phyloP scores from a whole-genome alignment of 2,329 filamentous ascomycete genomes.

The Ophiocordyceps camponoti-leonardi region DNA sequence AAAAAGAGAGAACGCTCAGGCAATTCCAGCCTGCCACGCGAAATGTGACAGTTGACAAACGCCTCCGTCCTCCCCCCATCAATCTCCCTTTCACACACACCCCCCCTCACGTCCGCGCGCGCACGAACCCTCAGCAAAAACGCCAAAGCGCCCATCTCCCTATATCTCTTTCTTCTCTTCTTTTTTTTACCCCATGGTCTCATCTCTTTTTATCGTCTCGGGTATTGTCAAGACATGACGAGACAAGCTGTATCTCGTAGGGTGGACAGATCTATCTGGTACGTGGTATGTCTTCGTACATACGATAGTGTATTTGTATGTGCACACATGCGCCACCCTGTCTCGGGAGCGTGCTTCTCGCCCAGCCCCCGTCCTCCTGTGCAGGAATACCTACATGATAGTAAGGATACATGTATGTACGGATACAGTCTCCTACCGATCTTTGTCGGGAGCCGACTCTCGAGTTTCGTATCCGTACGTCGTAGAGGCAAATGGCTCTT shows the following conservation, averaged over 20 bases:
- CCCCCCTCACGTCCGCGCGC: background rate
- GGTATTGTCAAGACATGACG: no score
- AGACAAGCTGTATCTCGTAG: no score
- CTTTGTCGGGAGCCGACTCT: background rate
- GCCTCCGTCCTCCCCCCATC: background rate
- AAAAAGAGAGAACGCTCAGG: no score
- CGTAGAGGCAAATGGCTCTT: background rate
- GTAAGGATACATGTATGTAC: no score
- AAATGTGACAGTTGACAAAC: background rate
- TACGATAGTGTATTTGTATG: no score
- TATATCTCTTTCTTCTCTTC: background rate
- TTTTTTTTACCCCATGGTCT: no score
- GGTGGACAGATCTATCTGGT: no score
- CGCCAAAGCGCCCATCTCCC: background rate
- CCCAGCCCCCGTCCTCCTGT: background rate
- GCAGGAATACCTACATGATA: no score
- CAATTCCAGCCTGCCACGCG: no score
- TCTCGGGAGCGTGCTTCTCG: background rate
- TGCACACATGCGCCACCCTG: background rate
- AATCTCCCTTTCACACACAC: background rate
- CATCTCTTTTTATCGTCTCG: no score
- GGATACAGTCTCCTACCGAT: no score
- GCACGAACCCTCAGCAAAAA: background rate
- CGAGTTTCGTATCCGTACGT: background rate
- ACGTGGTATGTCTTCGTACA: no score